Evolutionary conservation across 2,329 filamentous ascomycete species (phyloP).

Genomic region (Hymenoscyphus salicellus): DNA sequence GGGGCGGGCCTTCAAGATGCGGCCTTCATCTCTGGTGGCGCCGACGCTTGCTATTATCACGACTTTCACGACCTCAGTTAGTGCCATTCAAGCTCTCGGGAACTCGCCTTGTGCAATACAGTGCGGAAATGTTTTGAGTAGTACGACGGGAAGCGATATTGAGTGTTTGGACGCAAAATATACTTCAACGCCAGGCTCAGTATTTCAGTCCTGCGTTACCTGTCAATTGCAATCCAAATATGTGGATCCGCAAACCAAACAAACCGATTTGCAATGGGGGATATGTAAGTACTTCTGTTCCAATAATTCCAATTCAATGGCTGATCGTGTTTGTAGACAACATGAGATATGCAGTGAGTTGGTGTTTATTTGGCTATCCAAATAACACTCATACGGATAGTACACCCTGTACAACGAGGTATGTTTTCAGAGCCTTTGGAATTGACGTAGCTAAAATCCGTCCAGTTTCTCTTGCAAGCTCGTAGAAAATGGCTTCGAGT

Average conservation of each 20-base stretch:
- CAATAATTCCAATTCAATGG: neutral
- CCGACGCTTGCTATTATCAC: constrained; percentile 25
- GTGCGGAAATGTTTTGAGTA: constrained; percentile 32
- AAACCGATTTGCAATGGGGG: constrained; percentile 53
- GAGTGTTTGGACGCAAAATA: constrained; percentile 26
- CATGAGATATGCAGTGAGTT: constrained; percentile 52
- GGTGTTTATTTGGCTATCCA: constrained; percentile 53
- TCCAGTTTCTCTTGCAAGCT: constrained; percentile 50
- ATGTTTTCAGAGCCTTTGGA: constrained; percentile 17
- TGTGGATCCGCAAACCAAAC: constrained; percentile 37
- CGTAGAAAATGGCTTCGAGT: constrained; percentile 47
- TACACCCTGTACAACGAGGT: constrained; percentile 52
- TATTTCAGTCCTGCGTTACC: constrained; percentile 28
- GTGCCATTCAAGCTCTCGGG: constrained; percentile 25
- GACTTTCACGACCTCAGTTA: constrained; percentile 18
- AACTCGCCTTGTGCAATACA: constrained; percentile 31
- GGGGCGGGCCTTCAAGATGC: constrained; percentile 24
- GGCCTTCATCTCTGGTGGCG: constrained; percentile 13
- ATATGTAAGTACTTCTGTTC: constrained; percentile 48
- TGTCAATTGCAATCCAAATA: constrained; percentile 45
- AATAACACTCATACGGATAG: constrained; percentile 42
- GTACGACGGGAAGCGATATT: constrained; percentile 28
- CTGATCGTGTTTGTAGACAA: constrained; percentile 47
- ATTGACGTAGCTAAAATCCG: constrained; percentile 11
- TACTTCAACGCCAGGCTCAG: constrained; percentile 16